phyloP scores from a whole-genome alignment of 345 rosid species.

The Firmiana major region DNA sequence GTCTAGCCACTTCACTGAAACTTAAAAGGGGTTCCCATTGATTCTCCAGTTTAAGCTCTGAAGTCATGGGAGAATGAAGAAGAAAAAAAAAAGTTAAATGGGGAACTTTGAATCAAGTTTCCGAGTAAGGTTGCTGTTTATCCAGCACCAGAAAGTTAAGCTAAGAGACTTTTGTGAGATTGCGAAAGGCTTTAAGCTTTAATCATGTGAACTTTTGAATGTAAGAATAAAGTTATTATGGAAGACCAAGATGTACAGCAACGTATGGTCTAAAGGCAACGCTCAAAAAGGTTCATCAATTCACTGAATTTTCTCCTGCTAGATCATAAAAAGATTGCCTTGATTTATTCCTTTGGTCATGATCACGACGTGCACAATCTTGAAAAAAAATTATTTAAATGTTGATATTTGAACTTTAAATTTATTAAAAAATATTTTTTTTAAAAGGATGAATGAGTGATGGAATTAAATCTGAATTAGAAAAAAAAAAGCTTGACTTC shows the following conservation, averaged over 20 bases:
- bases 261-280: not conserved
- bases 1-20: not conserved
- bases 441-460: no score
- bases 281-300: not conserved
- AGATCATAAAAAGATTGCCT: conserved; percentile 4
- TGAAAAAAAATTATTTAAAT: no score
- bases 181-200: not conserved
- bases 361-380: not conserved
- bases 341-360: not conserved
- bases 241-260: not conserved
- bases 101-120: not conserved
- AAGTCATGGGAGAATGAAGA: not conserved
- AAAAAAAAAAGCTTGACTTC: not conserved
- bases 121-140: not conserved
- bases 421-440: no score
- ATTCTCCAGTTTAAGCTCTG: not conserved
- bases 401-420: no score
- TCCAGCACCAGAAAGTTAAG: conserved; percentile 1
- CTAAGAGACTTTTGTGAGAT: not conserved
- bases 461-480: no score
- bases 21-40: not conserved
- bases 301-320: not conserved
- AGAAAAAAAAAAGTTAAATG: not conserved
- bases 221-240: not conserved
- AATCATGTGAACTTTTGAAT: conserved; percentile 23